phyloP scores from a whole-genome alignment of 192 early-diverging fungal genomes.

The Backusella westeae region DNA sequence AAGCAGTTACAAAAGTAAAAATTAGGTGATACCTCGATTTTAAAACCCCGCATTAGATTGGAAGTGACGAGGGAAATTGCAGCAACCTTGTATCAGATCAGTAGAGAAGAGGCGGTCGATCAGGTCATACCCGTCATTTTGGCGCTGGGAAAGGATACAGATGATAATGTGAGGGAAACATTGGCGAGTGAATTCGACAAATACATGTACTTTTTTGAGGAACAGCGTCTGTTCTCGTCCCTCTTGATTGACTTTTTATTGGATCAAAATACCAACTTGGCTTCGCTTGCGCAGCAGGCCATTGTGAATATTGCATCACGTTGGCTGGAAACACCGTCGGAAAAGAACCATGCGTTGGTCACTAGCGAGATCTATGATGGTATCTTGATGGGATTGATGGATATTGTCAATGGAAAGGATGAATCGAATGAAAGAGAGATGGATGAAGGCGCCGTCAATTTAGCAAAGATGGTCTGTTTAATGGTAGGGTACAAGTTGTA shows the following conservation, averaged over 20 bases:
- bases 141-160: constrained; percentile 35
- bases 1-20: not conserved
- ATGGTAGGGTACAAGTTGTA: constrained; percentile 18
- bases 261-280: constrained; percentile 54
- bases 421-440: constrained; percentile 11
- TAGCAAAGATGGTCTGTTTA: constrained; percentile 40
- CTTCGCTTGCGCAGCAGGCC: constrained; percentile 43
- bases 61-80: constrained; percentile 42
- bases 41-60: constrained; percentile 25
- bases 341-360: constrained; percentile 33
- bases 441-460: constrained; percentile 34
- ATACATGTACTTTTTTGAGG: constrained; percentile 45
- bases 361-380: constrained; percentile 52
- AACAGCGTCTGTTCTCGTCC: constrained; percentile 39
- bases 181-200: constrained; percentile 46
- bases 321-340: constrained; percentile 26
- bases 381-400: constrained; percentile 45
- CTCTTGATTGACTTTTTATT: constrained; percentile 49
- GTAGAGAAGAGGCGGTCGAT: constrained; percentile 38
- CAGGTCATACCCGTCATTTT: constrained; percentile 37
- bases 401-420: constrained; percentile 14
- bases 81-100: constrained; percentile 30
- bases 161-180: constrained; percentile 43
- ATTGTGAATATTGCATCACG: constrained; percentile 44
- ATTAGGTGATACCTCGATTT: constrained; percentile 1